Conservation (phyloP, 1,284 basidiomycete genomes). For the Trichosporon sp. region DNA sequence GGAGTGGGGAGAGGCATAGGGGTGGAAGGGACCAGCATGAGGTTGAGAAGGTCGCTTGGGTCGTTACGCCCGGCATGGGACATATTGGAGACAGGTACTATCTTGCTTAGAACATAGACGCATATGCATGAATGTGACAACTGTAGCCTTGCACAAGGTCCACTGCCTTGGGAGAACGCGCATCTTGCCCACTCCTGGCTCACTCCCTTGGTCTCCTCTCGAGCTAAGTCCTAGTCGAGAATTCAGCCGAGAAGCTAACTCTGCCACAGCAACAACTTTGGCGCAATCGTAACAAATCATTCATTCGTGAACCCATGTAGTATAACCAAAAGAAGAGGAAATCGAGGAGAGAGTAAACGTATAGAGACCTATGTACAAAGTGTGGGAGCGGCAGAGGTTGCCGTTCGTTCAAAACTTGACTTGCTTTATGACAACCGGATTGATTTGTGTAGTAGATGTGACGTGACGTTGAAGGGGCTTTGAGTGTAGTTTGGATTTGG, state of each 20-base stretch:
- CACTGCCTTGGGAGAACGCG: too few species aligned
- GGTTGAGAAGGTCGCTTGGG: constrained; percentile 52
- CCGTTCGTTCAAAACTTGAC: neutral
- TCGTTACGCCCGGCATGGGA: constrained; percentile 54
- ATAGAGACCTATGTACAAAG: constrained; percentile 10
- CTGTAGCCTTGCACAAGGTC: too few species aligned
- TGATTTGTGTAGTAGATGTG: neutral
- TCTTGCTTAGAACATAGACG: constrained; percentile 19
- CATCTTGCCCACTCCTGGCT: too few species aligned
- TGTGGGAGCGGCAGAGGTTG: neutral
- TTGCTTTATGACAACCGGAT: constrained; percentile 13
- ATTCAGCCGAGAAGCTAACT: neutral
- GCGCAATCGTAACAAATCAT: constrained; percentile 14
- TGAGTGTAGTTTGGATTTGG: too few species aligned
- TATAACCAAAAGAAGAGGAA: constrained; percentile 14
- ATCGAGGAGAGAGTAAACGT: neutral
- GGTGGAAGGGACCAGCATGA: constrained; percentile 20
- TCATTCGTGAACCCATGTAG: constrained; percentile 17
- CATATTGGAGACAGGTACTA: constrained; percentile 47
- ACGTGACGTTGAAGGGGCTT: neutral
- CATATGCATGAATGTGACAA: neutral
- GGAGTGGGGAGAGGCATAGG: constrained; percentile 29
- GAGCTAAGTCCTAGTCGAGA: too few species aligned
- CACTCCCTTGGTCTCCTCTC: too few species aligned
- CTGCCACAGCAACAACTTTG: neutral